Evolutionary conservation across 768 basidiomycete genomes (phyloP), one percentile per base, ranked within the genome.

Genomic region (Trametes elegans): DNA sequence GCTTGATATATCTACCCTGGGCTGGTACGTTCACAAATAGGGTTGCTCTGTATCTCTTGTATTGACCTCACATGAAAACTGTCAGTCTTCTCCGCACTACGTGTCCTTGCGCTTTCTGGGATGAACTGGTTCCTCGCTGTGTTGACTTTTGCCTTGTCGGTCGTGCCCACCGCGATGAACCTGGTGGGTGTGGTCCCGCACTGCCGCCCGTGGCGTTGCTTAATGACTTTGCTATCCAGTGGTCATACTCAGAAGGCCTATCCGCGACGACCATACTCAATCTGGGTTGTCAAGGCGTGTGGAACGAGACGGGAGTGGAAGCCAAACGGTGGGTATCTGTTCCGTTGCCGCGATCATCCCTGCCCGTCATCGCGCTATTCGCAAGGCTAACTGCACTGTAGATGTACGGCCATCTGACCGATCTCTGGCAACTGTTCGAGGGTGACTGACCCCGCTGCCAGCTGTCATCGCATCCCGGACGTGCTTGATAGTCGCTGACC

Each of bases 41-140:
- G 5, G 8, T 39, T 18, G 9, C 26, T 3, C 42, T 6, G 16
- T 44, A 1, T n/a, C 16, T 14, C 23, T 19, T 18, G 18, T n/a
- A n/a, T n/a, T 21, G 8, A 24, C 32, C 32, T 21, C 2, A 31
- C 21, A 7, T 18, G 7, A 28, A 7, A 11, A 50, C 4, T 11
- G 21, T 11, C 29, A 55, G 53, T 26, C 6, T 55, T 55, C 42
- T 55, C 46, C 10, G 39, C 26, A 6, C 31, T 55, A 6, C 53
- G 46, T n/a, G 46, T 36, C 0, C 31, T 55, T 6, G 53, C 53
- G 1, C 29, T 49, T 23, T 40, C 27, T 18, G 36, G 35, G 23
- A 23, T 32, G 40, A 19, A 23, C 44, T 48, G 40, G 46, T 18
- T 16, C 10, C 23, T 55, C 21, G 46, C 39, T 0, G 7, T 21